These are phyloP conservation scores for Solioccasus polychromus DNA, from an alignment of 768 basidiomycete species.

Conservation along the genomic window DNA sequence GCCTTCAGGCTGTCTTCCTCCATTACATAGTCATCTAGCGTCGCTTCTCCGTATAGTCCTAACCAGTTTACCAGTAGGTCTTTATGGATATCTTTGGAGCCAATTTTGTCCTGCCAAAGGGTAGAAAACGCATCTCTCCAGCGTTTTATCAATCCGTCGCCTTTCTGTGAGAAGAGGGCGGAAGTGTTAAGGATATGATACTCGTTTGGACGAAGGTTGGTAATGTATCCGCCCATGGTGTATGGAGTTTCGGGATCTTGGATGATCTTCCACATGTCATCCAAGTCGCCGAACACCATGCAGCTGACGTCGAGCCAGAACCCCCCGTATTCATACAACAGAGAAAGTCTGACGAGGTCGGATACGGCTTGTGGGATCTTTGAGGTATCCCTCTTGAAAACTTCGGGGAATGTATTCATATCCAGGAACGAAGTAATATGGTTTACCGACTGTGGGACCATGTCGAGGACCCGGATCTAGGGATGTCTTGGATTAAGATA, in stretches of 20 bases:
- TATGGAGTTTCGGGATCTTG: neutral
- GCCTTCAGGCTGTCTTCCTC: neutral
- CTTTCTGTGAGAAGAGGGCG: constrained; percentile 4
- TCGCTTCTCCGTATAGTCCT: neutral
- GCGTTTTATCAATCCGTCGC: neutral
- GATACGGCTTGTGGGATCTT: neutral
- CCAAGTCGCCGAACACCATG: constrained; percentile 2
- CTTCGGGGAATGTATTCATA: neutral
- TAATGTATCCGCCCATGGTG: constrained; percentile 2
- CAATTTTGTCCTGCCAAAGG: neutral
- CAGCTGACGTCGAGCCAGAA: constrained; percentile 6
- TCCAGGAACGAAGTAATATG: neutral
- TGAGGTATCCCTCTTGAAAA: neutral
- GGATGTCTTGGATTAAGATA: neutral
- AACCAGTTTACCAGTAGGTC: constrained; percentile 2
- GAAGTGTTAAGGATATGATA: constrained; percentile 4
- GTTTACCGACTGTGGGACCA: neutral
- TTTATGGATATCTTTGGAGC: neutral
- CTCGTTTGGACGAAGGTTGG: constrained; percentile 5
- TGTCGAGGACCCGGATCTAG: constrained; percentile 1
- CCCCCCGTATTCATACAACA: constrained; percentile 3
- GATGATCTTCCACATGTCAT: constrained; percentile 1
- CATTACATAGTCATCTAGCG: neutral
- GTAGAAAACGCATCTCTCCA: constrained; percentile 2
- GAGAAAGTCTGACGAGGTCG: constrained; percentile 1